A percentile compares a stretch with the other conserved stretches of the same genome.
Evolutionary conservation across 2,329 filamentous ascomycete genomes (phyloP).

Genomic region (Eutypella sp.): DNA sequence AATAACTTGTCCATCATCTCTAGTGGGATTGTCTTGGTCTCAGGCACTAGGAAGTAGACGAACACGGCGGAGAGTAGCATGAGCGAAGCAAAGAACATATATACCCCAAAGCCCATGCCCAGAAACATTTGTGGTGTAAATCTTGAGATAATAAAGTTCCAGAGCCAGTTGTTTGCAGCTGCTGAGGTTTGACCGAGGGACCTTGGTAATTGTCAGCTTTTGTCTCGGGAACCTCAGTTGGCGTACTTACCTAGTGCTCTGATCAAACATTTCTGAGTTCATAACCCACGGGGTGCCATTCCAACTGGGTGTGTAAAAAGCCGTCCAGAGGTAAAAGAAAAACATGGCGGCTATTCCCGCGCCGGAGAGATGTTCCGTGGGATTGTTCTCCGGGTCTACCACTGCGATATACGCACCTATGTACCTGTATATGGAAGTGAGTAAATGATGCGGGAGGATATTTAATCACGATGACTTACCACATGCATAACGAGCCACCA

Average conservation of each 20-base stretch:
- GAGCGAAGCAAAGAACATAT: conserved; percentile 63
- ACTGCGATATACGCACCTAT: conserved; percentile 57
- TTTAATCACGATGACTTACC: conserved; percentile 23
- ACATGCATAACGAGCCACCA: conserved; percentile 60
- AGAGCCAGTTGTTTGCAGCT: conserved; percentile 68
- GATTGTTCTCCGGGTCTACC: conserved; percentile 32
- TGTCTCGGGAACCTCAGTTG: neutral
- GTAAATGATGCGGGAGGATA: neutral
- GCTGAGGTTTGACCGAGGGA: conserved; percentile 69
- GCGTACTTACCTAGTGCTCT: conserved; percentile 48
- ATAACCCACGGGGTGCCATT: conserved; percentile 73
- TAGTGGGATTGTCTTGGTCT: conserved; percentile 61
- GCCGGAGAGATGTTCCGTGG: conserved; percentile 22
- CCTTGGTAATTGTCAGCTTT: conserved; percentile 8
- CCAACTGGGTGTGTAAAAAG: conserved; percentile 67
- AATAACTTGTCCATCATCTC: conserved; percentile 63
- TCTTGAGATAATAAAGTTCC: conserved; percentile 63
- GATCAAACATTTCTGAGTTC: conserved; percentile 71
- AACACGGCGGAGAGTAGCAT: conserved; percentile 56
- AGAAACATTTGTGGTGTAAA: conserved; percentile 64
- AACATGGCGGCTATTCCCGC: conserved; percentile 57
- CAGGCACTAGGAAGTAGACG: conserved; percentile 58
- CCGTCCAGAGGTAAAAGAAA: conserved; percentile 73
- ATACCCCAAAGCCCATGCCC: conserved; percentile 57
- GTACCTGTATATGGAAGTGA: conserved; percentile 28